Evolutionary conservation across 345 rosid species (phyloP).

Genomic region (Streptanthus diversifolius): DNA sequence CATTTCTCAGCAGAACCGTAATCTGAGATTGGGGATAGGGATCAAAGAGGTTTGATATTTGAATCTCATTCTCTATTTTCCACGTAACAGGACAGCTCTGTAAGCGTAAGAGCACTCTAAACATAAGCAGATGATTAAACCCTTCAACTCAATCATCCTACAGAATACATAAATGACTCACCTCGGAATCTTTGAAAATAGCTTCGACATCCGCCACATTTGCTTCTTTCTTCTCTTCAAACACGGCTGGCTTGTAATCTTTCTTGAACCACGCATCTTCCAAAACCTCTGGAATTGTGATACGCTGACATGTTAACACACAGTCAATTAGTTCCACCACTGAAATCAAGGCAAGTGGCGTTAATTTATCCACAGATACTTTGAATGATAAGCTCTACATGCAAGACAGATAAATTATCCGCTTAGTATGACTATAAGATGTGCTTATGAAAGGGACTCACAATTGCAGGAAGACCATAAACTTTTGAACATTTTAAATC

Average conservation of each 20-base stretch:
- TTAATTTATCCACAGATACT: neutral
- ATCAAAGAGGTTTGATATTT: neutral
- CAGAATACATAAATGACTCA: conserved; percentile 37
- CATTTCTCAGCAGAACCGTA: neutral
- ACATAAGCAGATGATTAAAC: neutral
- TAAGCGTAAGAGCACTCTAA: neutral
- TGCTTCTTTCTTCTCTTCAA: conserved; percentile 62
- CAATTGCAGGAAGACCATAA: neutral
- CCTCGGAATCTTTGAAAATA: conserved; percentile 77
- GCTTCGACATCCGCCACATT: conserved; percentile 83
- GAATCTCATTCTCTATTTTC: neutral
- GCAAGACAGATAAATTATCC: conserved; percentile 8
- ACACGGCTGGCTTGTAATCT: conserved; percentile 67
- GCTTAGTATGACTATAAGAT: neutral
- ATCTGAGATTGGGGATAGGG: neutral
- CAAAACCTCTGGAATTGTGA: conserved; percentile 72
- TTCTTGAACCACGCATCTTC: conserved; percentile 85
- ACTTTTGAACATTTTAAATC: neutral
- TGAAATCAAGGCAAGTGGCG: neutral
- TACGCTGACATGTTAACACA: conserved; percentile 56
- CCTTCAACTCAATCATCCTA: neutral
- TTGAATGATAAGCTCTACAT: neutral
- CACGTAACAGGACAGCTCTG: neutral
- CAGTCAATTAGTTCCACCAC: conserved; percentile 15
- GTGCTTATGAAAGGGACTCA: neutral